Base-by-base conservation (phyloP, 2,329 filamentous ascomycete genomes). In the Cadophora luteo-olivacea region DNA sequence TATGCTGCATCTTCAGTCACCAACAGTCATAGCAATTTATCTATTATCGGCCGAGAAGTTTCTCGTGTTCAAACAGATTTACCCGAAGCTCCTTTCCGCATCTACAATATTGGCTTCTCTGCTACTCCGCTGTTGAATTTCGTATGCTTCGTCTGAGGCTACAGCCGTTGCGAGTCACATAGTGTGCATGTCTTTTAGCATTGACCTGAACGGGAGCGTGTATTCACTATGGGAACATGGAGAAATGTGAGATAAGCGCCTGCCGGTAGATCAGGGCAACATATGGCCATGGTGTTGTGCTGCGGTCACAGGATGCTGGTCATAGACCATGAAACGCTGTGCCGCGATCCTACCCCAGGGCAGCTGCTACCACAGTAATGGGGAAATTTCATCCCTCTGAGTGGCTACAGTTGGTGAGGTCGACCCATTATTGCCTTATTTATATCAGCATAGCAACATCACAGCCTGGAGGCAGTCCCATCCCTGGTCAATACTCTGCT, bases 261-360 rank as follows among this genome's bases (percentile, higher is more conserved):
- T 32, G 33, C n/a, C n/a, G n/a, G 36, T 24, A 41, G 36, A 38
- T 60, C 22, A 60, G 16, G 36, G 29, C 33, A n/a, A 19, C 12
- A n/a, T 38, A 8, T 45, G 19, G 33, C 33, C 36, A 41, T 38
- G 36, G 5, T 60, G 22, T 60, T 41, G n/a, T 29, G 33, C 33
- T 25, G 55, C 29, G 55, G 55, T 32, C 55, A 7, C 22, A 41
- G 3, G 24, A 16, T 45, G 55, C 36, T 60, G n/a, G 22, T 22
- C 36, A 25, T 25, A 52, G 45, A n/a, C 45, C 51, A 33, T 64
- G 69, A 72, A 68, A 65, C 66, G 60, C 72, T 69, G 67, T 71
- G 70, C 68, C 69, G 57, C 67, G 54, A 72, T 73, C 67, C 67
- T 69, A 24, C 65, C 32, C 24, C 22, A 33, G 48, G 49, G 61